Percentiles rank a stretch among this genome's conserved stretches.
Evolutionary conservation across 345 rosid species (phyloP).

Genomic region (Salix koriyanagi): DNA sequence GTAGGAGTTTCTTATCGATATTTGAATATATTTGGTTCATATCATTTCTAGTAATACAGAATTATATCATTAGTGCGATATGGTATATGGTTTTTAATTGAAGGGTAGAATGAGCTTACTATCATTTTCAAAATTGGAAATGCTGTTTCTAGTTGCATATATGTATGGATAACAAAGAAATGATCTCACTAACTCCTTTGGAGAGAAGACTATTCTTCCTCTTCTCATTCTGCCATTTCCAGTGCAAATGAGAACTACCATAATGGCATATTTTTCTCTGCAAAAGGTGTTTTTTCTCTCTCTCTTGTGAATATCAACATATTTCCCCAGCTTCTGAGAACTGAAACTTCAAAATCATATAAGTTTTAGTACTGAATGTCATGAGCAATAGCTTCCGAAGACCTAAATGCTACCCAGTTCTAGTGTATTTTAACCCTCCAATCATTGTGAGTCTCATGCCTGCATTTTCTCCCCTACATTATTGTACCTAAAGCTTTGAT

Average conservation of each 20-base stretch:
- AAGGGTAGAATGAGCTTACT: neutral
- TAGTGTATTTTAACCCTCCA: neutral
- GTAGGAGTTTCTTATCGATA: too few relatives aligned
- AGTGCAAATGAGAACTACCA: neutral
- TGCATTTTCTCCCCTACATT: too few relatives aligned
- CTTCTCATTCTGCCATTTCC: neutral
- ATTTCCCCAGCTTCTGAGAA: neutral
- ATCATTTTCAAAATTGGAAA: neutral
- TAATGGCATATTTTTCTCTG: neutral
- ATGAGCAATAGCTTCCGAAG: neutral
- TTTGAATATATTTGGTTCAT: too few relatives aligned
- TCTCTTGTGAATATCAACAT: neutral
- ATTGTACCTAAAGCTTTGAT: too few relatives aligned
- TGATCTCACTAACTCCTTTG: neutral
- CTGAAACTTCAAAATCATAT: neutral
- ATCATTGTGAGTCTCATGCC: too few relatives aligned
- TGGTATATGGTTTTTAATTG: neutral
- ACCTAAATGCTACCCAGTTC: neutral
- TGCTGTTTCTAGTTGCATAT: neutral
- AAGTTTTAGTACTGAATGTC: neutral
- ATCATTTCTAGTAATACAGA: too few relatives aligned
- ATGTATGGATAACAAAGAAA: neutral
- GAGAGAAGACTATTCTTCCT: neutral
- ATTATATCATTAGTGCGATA: neutral
- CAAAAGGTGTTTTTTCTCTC: too few relatives aligned